Evolutionary conservation across 495 filamentous ascomycete species (phyloP), one percentile per base, ranked within the genome.

Genomic region (Friedmanniomyces endolithicus): DNA sequence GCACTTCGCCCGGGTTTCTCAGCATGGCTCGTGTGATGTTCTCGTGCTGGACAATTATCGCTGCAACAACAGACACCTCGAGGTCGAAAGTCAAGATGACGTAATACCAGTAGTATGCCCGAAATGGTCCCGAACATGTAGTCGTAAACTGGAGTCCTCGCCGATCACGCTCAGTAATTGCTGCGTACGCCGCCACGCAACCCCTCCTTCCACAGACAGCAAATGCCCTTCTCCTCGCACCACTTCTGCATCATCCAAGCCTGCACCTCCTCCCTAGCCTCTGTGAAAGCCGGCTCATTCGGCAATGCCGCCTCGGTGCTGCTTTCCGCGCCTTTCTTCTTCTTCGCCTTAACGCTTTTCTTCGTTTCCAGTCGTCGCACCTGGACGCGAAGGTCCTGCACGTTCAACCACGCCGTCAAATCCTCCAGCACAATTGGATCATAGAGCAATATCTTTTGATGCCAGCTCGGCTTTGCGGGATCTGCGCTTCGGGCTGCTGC

Each of bases 391-490:
- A 94, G 61, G 4, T 82, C 83, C 31, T 84, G 80, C 16, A 3
- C 75, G 56, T 95, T 95, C 23, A 98, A 66, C 88, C 88, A 97
- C 1, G 67, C 71, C 6, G 89, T 75, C 9, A 98, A 70, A 53
- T 96, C 92, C 67, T 97, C 92, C 0, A 96, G 65, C 0, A 92
- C 74, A 37, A 98, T 84, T 0, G 94, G 88, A 58, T 97, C 90
- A 65, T 90, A 97, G 70, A 95, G 81, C 17, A 97, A 74, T 45
- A 98, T 95, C 67, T 88, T 90, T 71, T 95, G 84, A 51, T 94
- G 74, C 84, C 87, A 96, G 7, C 75, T 86, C 11, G 78, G 81
- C 31, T 70, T 67, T 24, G 55, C 53, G 6, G 68, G 72, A 63
- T 77, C 71, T 40, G 65, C 76, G 16, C 73, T 78, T 53, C 62